Evolutionary conservation across 257 asterid species (phyloP), one percentile per base, ranked within the genome.

Genomic region (Rhazya stricta): DNA sequence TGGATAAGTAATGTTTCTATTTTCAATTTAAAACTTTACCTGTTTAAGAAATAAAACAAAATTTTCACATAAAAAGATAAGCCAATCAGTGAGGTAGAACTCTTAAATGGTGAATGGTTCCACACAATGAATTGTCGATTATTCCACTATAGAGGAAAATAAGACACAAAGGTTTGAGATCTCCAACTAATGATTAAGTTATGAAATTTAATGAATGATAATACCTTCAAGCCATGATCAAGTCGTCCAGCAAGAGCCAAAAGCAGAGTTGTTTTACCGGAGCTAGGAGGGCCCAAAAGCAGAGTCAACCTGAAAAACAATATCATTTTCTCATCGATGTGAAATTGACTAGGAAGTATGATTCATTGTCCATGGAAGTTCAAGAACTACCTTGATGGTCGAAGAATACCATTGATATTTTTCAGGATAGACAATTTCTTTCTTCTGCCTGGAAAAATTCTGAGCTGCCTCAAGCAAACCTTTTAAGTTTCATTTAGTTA

Each of bases 241-340:
- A 91, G 90, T 81, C 93, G 93, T 71, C 96, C 97, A 76, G 98
- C 97, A 65, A 94, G 92, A 65, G 98, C 97, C 82, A 94, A 76
- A 67, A 94, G 88, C 82, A 91, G 74, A 43, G 98, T 91, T 23
- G 94, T 91, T 89, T 94, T 94, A 79, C 98, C 98, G 74, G 98
- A 94, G 87, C 97, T 89, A 67, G 98, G 98, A 45, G 97, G 98
- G 34, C 98, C 97, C 85, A 94, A 74, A 58, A 94, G 82, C 74
- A 94, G 88, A 56, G 98, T 94, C 80, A 90, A 88, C 78, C 98
- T 94, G 82, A 67, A 83, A 71, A 73, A 76, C 45, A 80, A 73
- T 71, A 77, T 63, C 73, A 27, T 79, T 63, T n/a, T 58, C 43
- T 62, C 23, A 23, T 29, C 10, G 15, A 36, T 19, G 77, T 71